Evolutionary conservation across 208 protist species (phyloP), one percentile per base, ranked within the genome.

Genomic region (Leishmania turanica): DNA sequence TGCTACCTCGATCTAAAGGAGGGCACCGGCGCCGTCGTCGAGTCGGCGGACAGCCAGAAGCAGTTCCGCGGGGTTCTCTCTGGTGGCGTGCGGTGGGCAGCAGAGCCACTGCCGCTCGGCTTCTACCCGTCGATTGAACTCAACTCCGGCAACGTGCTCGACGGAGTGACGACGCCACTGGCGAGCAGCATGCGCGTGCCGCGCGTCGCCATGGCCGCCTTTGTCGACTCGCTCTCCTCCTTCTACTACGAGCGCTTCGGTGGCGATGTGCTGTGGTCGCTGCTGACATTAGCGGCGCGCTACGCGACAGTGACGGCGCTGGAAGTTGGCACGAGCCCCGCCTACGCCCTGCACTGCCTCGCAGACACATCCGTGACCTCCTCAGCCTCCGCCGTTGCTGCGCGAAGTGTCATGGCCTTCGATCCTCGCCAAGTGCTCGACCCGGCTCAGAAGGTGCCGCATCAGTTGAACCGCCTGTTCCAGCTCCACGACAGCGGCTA

Each of bases 1-100:
- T 88, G 84, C 80, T 79, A 81, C 73, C 72, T 88, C 68, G 80
- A 88, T 42, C 76, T 88, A 54, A 81, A 82, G n/a, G 84, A 88
- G 47, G 84, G 84, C 78, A 84, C 66, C 58, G 84, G 84, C 17
- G 77, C 62, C 13, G 45, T 75, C 15, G 64, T 88, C 13, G 42
- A 80, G 56, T 88, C 84, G n/a, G 74, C 79, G 49, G 80, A 84
- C 78, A 65, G 60, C 27, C 40, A 60, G 0, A 65, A 66, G n/a
- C 76, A 80, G 64, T 88, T 81, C 58, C 58, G 77, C 40, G 84
- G 84, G 8, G 69, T 77, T 1, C 66, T 84, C 3, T 58, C 77
- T 0, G 84, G 84, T 1, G 21, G 4, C 1, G 80, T 84, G 65
- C 80, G 84, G 54, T 88, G 84, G 84, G 75, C 82, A 21, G 66